Evolutionary conservation across 176 grass and related monocot species (phyloP).

Genomic region (Saccharum spontaneum): DNA sequence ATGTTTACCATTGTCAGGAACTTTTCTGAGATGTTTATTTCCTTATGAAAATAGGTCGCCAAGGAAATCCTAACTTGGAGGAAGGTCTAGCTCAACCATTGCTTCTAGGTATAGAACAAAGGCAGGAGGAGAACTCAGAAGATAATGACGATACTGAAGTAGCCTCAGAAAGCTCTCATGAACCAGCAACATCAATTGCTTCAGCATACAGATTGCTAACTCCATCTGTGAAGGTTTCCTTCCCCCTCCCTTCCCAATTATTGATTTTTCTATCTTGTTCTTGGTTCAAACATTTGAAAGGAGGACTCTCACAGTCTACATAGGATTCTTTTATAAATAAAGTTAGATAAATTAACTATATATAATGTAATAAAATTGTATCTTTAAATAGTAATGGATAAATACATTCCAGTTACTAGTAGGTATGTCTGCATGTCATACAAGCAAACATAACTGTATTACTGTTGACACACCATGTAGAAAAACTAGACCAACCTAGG

Average conservation of each 20-base stretch:
- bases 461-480: not conserved
- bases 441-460: not conserved
- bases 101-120: conserved; percentile 50
- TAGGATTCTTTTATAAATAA: not conserved
- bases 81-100: conserved; percentile 77
- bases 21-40: conserved; percentile 27
- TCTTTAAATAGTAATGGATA: not conserved
- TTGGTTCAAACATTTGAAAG: not conserved
- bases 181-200: conserved; percentile 65
- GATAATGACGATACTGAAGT: conserved; percentile 54
- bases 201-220: conserved; percentile 94
- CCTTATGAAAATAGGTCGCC: conserved; percentile 48
- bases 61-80: conserved; percentile 56
- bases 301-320: not conserved
- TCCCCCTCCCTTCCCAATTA: not conserved
- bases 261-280: not conserved
- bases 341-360: not conserved
- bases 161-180: conserved; percentile 56
- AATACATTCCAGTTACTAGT: not conserved
- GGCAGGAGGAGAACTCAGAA: conserved; percentile 48
- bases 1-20: not conserved
- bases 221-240: conserved; percentile 83
- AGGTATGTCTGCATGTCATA: conserved; percentile 2
- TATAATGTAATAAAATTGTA: not conserved
- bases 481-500: not conserved